A percentile compares a stretch with the other conserved stretches of the same genome.
phyloP scores from a whole-genome alignment of 345 rosid genomes.

The Odontarrhena argentea region DNA sequence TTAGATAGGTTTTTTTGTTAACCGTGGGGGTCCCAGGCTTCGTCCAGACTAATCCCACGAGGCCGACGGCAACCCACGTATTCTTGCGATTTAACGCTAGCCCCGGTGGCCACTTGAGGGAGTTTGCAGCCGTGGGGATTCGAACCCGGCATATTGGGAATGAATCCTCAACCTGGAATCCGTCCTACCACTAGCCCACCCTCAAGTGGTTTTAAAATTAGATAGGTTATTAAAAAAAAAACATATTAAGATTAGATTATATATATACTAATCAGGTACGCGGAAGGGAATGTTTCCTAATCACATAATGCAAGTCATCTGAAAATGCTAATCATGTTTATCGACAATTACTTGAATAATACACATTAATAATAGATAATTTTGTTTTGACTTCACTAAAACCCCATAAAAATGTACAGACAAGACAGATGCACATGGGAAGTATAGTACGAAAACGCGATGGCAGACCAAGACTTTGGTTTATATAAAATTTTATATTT shows the following conservation, averaged over 20 bases:
- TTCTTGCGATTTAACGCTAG: too few species aligned
- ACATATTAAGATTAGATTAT: conserved; percentile 1
- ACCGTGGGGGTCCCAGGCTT: too few species aligned
- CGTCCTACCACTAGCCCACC: too few species aligned
- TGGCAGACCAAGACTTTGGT: conserved; percentile 39
- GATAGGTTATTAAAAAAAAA: too few species aligned
- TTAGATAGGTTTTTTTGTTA: too few species aligned
- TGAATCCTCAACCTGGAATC: too few species aligned
- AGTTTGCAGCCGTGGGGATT: too few species aligned
- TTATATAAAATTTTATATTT: background rate
- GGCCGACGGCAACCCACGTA: too few species aligned
- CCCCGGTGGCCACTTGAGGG: too few species aligned
- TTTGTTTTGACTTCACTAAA: conserved; percentile 25
- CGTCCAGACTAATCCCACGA: too few species aligned
- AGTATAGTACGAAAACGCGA: conserved; percentile 21
- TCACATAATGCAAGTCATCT: conserved; percentile 15
- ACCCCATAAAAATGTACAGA: conserved; percentile 21
- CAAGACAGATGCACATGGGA: conserved; percentile 36
- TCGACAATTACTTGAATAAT: conserved; percentile 26
- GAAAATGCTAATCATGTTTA: background rate
- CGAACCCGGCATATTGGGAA: too few species aligned
- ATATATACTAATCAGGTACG: background rate
- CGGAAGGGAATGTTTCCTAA: conserved; percentile 36
- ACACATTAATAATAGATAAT: conserved; percentile 4
- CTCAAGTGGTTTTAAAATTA: too few species aligned